phyloP scores from a whole-genome alignment of 345 rosid species.

The Geranium rotundifolium region DNA sequence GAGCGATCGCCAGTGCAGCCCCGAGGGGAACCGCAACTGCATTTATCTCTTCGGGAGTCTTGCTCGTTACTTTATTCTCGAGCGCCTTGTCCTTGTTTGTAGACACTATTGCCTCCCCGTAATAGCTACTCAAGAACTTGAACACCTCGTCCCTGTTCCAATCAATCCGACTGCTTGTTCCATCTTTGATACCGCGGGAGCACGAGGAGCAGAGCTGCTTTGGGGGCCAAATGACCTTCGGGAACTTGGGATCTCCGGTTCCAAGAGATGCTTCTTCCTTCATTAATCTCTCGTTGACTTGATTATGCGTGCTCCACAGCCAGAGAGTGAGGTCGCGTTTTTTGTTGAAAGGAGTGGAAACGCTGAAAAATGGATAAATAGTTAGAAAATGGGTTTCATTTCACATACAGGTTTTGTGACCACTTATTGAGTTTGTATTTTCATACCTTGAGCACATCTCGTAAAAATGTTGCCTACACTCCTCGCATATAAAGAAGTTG shows the following conservation, averaged over 20 bases:
- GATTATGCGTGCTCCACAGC: constrained; percentile 89
- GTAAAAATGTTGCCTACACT: constrained; percentile 85
- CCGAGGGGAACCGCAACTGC: constrained; percentile 86
- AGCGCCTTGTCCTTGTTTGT: constrained; percentile 46
- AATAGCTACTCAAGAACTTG: constrained; percentile 56
- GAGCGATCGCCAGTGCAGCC: constrained; percentile 91
- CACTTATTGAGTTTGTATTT: constrained; percentile 2
- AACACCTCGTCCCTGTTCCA: constrained; percentile 75
- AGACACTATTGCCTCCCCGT: constrained; percentile 57
- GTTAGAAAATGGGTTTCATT: too few relatives aligned
- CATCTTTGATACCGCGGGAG: constrained; percentile 15
- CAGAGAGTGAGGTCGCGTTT: constrained; percentile 72
- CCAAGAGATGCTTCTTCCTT: constrained; percentile 67
- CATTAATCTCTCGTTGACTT: constrained; percentile 71
- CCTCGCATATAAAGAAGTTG: constrained; percentile 86
- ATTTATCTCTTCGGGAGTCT: constrained; percentile 46
- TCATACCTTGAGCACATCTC: constrained; percentile 87
- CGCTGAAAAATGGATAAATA: constrained; percentile 27
- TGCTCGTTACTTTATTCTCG: constrained; percentile 22
- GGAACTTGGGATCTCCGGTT: constrained; percentile 82
- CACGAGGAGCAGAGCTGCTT: constrained; percentile 77
- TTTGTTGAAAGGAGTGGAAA: constrained; percentile 50
- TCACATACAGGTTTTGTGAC: not conserved
- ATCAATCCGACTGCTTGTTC: constrained; percentile 8
- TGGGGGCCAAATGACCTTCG: constrained; percentile 88